Base-by-base conservation (phyloP, 2,329 filamentous ascomycete genomes). In the Scytalidium lignicola region DNA sequence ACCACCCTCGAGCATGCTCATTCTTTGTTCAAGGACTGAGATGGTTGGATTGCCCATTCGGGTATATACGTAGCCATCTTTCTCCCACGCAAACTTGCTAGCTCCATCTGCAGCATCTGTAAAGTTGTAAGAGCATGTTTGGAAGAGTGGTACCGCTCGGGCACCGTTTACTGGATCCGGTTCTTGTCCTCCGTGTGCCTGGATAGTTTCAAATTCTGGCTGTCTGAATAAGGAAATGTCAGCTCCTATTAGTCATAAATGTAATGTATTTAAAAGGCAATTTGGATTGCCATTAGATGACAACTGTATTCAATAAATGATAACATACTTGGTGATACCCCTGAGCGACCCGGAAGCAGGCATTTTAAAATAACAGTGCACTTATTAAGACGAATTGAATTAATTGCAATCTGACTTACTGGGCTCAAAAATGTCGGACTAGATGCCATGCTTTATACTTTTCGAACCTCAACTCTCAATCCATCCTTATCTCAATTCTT, bases 61-160 rank as follows among this genome's bases (percentile, higher is more conserved):
- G 58, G 76, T 82, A 70, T 87, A 87, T 62, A 87, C 85, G 66
- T 87, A 86, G 61, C 83, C 83, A 60, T 83, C 80, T 62, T 86
- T 82, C 63, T 85, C 83, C 63, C 86, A 80, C 56, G 81, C 80
- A 61, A 86, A 87, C 29, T 87, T 78, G 59, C 81, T 74, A 41
- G 83, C 83, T 51, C 80, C 83, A 60, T 86, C 83, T 41, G 81
- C 83, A 18, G 80, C 84, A 67, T 86, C 80, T 74, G 86, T 80
- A 76, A 87, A 87, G 43, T 74, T 74, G 62, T 72, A 87, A 19
- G 82, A 86, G 7, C 74, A 83, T 17, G 83, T 85, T 3, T 82
- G 80, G 63, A 86, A 88, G 61, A 87, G 86, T 19, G 83, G 83
- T 3, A 86, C 82, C 29, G 83, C 84, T 51, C 83, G 76, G 17